Evolutionary conservation across 2,329 filamentous ascomycete genomes (phyloP).

Genomic region (Trichoderma breve): DNA sequence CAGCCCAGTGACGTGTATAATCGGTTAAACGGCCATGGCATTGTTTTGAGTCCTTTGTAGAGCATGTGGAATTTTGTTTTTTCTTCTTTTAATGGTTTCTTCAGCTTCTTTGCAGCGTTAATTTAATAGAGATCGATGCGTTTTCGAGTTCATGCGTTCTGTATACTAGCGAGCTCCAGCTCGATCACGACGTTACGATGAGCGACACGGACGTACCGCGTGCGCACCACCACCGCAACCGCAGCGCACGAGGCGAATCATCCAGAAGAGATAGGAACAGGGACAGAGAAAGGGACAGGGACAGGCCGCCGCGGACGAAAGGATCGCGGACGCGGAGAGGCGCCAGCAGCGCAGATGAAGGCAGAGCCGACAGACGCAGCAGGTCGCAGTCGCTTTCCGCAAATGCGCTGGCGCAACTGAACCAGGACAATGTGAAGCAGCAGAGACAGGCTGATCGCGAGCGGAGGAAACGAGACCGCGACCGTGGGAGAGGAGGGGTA

Average conservation of each 20-base stretch:
- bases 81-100: neutral
- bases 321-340: conserved; percentile 35
- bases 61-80: neutral
- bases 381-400: conserved; percentile 39
- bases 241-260: conserved; percentile 31
- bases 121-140: neutral
- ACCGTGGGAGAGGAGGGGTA: neutral
- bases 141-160: neutral
- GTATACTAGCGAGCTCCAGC: conserved; percentile 26
- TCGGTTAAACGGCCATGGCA: conserved; percentile 3
- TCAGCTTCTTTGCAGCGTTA: neutral
- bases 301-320: conserved; percentile 39
- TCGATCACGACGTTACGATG: conserved; percentile 30
- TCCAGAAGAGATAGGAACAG: conserved; percentile 29
- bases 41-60: conserved; percentile 9
- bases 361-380: conserved; percentile 27
- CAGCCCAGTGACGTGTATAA: conserved; percentile 16
- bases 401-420: conserved; percentile 64
- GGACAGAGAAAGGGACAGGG: conserved; percentile 30
- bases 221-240: conserved; percentile 30
- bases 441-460: conserved; percentile 46
- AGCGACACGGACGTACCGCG: conserved; percentile 37
- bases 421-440: conserved; percentile 55
- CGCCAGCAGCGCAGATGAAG: conserved; percentile 36
- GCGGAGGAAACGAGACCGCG: conserved; percentile 20